Base-by-base conservation (phyloP, 805 yeast genomes). In the Kregervanrija delftensis region DNA sequence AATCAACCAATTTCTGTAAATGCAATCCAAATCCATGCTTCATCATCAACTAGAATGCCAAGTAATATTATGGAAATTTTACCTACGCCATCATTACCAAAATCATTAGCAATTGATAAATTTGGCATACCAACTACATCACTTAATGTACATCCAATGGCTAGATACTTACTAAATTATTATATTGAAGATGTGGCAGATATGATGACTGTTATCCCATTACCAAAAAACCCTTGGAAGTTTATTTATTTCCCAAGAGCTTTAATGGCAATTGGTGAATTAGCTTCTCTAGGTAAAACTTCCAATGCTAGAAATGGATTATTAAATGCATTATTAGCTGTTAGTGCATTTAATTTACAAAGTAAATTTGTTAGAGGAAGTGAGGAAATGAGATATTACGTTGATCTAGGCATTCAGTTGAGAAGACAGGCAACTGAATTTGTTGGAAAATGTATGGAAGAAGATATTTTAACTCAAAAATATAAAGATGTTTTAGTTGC, bases 401-500 rank as follows among this genome's bases (percentile, higher is more conserved):
- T 81, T 44, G 81, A 81, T 48, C 64, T 86, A 44, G 96, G 95
- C 10, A 78, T 83, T 49, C 77, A 82, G 46, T 72, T 87, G 41
- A 72, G 95, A 53, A 74, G 78, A 43, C 91, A 86, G 60, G 95
- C 95, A 1, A 73, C 82, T 43, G 68, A 72, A 33, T 85, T 83
- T 60, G 72, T 87, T 39, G 76, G 77, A 51, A 69, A 72, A 44
- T 78, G 88, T 55, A 64, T 76, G 57, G 74, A 58, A 48, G 75
- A 56, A 60, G 79, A 71, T 57, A 73, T 68, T 46, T 71, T 68
- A 52, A 66, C 49, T 44, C 86, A 84, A 56, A 83, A 84, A 59
- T 87, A 88, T 61, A 87, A 88, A 58, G 96, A 87, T 58, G 85
- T 86, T 4, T 61, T 88, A 28, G 84, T 87, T 41, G 93, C 95